Percentiles rank a stretch among this genome's conserved stretches.
Evolutionary conservation across 1,284 basidiomycete species (phyloP).

Genomic region (Tilletia horrida): DNA sequence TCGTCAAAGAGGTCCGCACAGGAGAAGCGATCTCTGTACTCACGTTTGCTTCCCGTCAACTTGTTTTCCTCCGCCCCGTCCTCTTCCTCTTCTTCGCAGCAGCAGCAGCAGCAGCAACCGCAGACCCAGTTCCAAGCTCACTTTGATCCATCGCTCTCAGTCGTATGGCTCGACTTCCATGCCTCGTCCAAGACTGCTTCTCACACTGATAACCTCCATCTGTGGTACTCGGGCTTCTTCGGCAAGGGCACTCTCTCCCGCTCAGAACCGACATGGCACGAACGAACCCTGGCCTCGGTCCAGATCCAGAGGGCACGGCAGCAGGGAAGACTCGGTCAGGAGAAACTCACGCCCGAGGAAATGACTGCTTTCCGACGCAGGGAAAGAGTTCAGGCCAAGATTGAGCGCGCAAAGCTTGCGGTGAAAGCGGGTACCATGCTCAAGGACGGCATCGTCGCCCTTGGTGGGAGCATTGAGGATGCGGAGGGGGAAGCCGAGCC

Average conservation of each 20-base stretch:
- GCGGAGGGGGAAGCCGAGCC: constrained; percentile 32
- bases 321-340: neutral
- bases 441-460: constrained; percentile 44
- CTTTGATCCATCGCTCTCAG: neutral
- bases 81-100: neutral
- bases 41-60: constrained; percentile 12
- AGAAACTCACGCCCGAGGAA: constrained; percentile 46
- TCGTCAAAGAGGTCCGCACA: neutral
- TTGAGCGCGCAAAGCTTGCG: constrained; percentile 49
- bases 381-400: constrained; percentile 51
- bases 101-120: constrained; percentile 3
- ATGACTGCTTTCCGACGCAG: constrained; percentile 47
- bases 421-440: constrained; percentile 51
- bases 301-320: constrained; percentile 7
- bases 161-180: constrained; percentile 10
- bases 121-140: neutral
- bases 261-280: constrained; percentile 85
- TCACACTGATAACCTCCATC: constrained; percentile 28
- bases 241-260: constrained; percentile 90
- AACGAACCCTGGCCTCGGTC: constrained; percentile 18
- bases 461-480: constrained; percentile 55
- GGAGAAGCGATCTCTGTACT: constrained; percentile 2
- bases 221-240: constrained; percentile 92
- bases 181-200: neutral
- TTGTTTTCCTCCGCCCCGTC: neutral